phyloP scores from a whole-genome alignment of 2,329 filamentous ascomycete species.

The Talaromyces rugulosus region DNA sequence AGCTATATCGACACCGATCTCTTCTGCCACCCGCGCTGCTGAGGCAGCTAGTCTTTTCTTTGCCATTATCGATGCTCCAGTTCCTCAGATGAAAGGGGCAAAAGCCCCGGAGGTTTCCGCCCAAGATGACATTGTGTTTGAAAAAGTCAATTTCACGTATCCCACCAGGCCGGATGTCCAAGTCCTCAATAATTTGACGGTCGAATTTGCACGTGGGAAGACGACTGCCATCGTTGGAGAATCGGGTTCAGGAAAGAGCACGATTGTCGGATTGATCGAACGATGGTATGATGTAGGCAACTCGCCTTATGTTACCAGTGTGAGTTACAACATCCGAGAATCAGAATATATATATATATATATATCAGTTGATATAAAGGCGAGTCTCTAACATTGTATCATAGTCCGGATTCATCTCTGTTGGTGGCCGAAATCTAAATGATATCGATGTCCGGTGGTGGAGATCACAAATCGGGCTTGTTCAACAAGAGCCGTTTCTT shows the following conservation, averaged over 20 bases:
- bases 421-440: slow-evolving; percentile 50
- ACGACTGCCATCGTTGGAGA: slow-evolving; percentile 43
- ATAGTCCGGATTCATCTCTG: slow-evolving; percentile 47
- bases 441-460: slow-evolving; percentile 69
- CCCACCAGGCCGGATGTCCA: slow-evolving; percentile 44
- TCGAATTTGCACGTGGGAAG: slow-evolving; percentile 31
- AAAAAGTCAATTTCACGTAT: slow-evolving; percentile 68
- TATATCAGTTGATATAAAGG: neutral
- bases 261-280: slow-evolving; percentile 40
- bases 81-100: slow-evolving; percentile 25
- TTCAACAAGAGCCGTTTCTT: slow-evolving; percentile 76
- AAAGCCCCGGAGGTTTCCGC: slow-evolving; percentile 50
- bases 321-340: neutral
- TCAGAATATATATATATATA: neutral
- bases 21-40: slow-evolving; percentile 31
- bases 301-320: neutral
- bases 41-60: slow-evolving; percentile 29
- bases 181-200: slow-evolving; percentile 31
- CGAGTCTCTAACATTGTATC: neutral
- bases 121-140: slow-evolving; percentile 53
- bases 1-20: slow-evolving; percentile 28
- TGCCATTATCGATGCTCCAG: slow-evolving; percentile 26
- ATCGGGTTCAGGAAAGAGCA: slow-evolving; percentile 45
- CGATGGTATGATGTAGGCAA: slow-evolving; percentile 38
- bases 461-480: slow-evolving; percentile 68